Conservation (phyloP, 129 eudicot species). For the Sambucus nigra region DNA sequence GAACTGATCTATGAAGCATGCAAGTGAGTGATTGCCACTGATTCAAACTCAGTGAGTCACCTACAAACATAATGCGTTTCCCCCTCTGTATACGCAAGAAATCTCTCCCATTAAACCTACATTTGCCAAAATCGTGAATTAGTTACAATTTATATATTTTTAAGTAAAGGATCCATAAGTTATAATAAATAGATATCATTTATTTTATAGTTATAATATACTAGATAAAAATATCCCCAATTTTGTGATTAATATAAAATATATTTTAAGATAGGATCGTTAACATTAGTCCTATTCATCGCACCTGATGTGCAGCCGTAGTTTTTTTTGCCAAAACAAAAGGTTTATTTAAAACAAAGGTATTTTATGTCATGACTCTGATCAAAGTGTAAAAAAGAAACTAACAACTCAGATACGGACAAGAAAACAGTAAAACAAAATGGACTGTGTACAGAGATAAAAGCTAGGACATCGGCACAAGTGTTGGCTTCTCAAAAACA, state of each 20-base stretch:
- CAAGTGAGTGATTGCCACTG: constrained; percentile 61
- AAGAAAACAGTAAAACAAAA: no score
- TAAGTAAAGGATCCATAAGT: background rate
- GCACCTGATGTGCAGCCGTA: no score
- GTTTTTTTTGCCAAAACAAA: no score
- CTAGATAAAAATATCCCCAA: background rate
- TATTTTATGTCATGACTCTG: no score
- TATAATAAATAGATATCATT: background rate
- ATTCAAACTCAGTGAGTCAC: constrained; percentile 55
- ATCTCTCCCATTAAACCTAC: constrained; percentile 50
- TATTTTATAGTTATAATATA: background rate
- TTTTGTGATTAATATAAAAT: background rate
- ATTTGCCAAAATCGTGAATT: background rate
- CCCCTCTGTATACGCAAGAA: constrained; percentile 40
- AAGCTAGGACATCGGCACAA: no score
- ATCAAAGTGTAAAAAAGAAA: no score
- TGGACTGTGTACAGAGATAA: no score
- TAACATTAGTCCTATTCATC: no score
- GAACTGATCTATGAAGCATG: constrained; percentile 38
- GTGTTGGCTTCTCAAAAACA: no score
- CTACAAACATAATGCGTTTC: constrained; percentile 49
- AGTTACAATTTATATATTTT: background rate
- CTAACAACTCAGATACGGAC: no score
- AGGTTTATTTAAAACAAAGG: no score
- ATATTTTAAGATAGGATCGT: no score